Percentiles rank a stretch among this genome's conserved stretches.
Conservation (phyloP, 2,329 filamentous ascomycete genomes). For the Aspergillus sp. region DNA sequence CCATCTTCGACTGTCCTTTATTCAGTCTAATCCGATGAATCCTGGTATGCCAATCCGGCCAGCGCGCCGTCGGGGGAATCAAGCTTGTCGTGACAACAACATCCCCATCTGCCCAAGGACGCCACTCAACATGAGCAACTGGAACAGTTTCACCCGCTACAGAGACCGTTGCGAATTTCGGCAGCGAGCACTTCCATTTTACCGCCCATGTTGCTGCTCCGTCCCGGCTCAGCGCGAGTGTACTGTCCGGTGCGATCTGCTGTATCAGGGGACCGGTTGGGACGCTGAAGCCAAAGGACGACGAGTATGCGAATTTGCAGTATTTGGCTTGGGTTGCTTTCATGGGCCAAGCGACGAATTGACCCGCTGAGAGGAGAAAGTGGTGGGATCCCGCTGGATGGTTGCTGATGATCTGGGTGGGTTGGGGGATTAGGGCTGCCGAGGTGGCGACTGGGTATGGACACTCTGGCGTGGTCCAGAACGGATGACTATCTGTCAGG, state of each 20-base stretch:
- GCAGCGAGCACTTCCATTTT: constrained; percentile 1
- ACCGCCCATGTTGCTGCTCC: constrained; percentile 6
- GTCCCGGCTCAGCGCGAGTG: constrained; percentile 6
- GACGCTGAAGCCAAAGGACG: constrained; percentile 47
- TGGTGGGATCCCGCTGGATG: constrained; percentile 12
- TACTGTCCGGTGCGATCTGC: constrained; percentile 13
- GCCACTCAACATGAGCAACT: neutral
- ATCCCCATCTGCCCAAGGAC: neutral
- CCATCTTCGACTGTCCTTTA: neutral
- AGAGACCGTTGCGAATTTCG: neutral
- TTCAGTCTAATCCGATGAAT: constrained; percentile 23
- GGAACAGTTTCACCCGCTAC: neutral
- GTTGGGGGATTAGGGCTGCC: neutral
- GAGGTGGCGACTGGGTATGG: neutral
- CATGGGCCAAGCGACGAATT: constrained; percentile 17
- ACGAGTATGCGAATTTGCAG: constrained; percentile 51
- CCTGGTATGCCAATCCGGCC: constrained; percentile 35
- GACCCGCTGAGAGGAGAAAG: constrained; percentile 20
- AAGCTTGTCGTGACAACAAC: constrained; percentile 29
- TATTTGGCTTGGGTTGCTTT: constrained; percentile 42
- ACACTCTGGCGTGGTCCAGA: constrained; percentile 3
- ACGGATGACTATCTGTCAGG: constrained; percentile 1
- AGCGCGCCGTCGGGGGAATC: constrained; percentile 26
- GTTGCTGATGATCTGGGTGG: constrained; percentile 16
- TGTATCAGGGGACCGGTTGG: constrained; percentile 30